Conservation (phyloP, 140 eudicot genomes). For the Erigeron philadelphicus region DNA sequence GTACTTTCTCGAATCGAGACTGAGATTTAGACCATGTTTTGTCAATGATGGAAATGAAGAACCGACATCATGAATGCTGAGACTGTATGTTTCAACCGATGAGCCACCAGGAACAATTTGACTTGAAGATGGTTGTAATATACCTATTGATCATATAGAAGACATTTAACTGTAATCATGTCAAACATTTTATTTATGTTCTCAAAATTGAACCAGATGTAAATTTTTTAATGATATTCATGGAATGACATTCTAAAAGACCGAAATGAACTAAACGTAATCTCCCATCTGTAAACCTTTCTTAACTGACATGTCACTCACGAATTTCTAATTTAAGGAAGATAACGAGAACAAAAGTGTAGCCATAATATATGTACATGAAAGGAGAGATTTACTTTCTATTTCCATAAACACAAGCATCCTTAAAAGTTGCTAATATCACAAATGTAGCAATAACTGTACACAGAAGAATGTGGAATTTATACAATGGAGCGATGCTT, state of each 20-base stretch:
- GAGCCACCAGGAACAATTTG: background rate
- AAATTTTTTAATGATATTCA: background rate
- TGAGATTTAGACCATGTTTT: background rate
- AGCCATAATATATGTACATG: conserved; percentile 5
- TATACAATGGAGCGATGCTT: background rate
- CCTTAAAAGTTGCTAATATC: conserved; percentile 15
- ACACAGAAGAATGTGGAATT: conserved; percentile 4
- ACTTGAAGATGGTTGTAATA: background rate
- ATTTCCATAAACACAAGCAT: background rate
- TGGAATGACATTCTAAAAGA: background rate
- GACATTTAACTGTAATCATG: too few relatives aligned
- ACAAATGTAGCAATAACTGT: conserved; percentile 19
- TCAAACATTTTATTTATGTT: too few relatives aligned
- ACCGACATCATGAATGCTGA: background rate
- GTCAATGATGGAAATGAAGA: background rate
- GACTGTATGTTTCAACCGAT: background rate
- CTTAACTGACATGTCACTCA: too few relatives aligned
- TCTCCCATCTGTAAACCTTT: background rate
- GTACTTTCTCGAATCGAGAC: background rate
- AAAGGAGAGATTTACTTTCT: conserved; percentile 3
- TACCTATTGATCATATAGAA: too few relatives aligned
- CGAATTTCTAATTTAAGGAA: background rate
- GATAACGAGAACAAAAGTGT: background rate
- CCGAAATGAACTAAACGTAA: background rate
- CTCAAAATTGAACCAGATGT: background rate